Evolutionary conservation across 352 stramenopile genomes (phyloP).

Genomic region (Thraustotheca clavata): DNA sequence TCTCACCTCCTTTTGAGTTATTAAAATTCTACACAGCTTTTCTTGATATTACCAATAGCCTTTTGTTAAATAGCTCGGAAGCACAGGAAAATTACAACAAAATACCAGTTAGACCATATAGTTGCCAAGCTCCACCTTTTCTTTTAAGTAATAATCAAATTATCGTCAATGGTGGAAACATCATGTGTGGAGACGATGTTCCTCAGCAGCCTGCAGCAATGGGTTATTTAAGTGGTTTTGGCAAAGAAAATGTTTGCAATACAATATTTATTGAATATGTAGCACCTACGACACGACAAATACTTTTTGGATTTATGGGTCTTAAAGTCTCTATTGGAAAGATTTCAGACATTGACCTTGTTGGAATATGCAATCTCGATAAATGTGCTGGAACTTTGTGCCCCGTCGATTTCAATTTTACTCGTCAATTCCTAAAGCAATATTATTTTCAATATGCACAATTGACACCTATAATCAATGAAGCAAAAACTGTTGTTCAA

Average conservation of each 20-base stretch:
- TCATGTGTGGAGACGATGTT: conserved; percentile 8
- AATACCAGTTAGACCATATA: neutral
- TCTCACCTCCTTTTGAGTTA: neutral
- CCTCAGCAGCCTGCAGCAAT: neutral
- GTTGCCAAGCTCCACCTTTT: neutral
- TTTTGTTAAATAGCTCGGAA: neutral
- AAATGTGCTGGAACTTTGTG: neutral
- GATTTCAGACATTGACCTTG: no score
- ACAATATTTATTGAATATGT: neutral
- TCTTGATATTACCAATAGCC: neutral
- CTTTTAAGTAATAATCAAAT: neutral
- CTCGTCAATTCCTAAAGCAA: neutral
- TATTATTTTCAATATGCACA: neutral
- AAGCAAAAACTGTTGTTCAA: neutral
- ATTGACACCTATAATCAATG: neutral
- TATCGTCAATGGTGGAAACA: neutral
- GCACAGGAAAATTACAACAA: neutral
- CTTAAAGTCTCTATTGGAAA: no score
- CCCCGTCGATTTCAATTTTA: neutral
- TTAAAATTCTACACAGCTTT: neutral
- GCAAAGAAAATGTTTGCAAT: neutral
- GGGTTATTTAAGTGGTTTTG: neutral
- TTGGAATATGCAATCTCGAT: neutral
- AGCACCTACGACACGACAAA: neutral
- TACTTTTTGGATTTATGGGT: neutral